Conservation (phyloP, 306 rosid genomes). For the Lathyrus tuberosus region DNA sequence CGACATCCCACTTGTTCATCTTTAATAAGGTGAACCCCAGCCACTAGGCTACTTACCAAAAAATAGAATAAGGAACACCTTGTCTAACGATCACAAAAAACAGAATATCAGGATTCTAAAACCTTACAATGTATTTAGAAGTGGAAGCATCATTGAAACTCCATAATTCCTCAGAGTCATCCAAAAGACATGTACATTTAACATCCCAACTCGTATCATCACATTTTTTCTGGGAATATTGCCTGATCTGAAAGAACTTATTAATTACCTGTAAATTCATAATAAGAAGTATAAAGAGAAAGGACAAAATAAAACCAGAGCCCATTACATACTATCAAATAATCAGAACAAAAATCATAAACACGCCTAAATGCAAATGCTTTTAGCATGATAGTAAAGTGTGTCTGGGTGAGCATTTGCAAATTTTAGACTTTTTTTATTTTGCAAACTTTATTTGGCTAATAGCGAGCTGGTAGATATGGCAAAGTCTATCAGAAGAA, state of each 20-base stretch:
- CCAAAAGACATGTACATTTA: conserved; percentile 76
- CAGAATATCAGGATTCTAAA: conserved; percentile 37
- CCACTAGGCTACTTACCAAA: too few relatives aligned
- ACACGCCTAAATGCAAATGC: conserved; percentile 16
- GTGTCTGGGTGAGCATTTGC: background rate
- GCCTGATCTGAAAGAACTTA: conserved; percentile 83
- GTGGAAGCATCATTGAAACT: conserved; percentile 80
- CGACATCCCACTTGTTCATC: too few relatives aligned
- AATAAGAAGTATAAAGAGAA: conserved; percentile 36
- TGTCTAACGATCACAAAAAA: conserved; percentile 16
- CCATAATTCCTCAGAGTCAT: conserved; percentile 76
- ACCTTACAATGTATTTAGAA: conserved; percentile 80
- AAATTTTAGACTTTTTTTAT: background rate
- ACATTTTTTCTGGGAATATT: conserved; percentile 48
- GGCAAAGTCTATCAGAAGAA: too few relatives aligned
- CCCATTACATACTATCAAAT: conserved; percentile 12
- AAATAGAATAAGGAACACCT: conserved; percentile 13
- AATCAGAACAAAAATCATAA: conserved; percentile 27
- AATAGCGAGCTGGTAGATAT: too few relatives aligned
- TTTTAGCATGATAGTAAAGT: conserved; percentile 5
- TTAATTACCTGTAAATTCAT: conserved; percentile 62
- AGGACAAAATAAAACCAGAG: conserved; percentile 31
- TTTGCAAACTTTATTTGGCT: conserved; percentile 5
- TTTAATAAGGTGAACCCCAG: too few relatives aligned
- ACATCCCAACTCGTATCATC: conserved; percentile 70